phyloP scores from a whole-genome alignment of 2,329 filamentous ascomycete genomes.

The Fusarium zealandicum region DNA sequence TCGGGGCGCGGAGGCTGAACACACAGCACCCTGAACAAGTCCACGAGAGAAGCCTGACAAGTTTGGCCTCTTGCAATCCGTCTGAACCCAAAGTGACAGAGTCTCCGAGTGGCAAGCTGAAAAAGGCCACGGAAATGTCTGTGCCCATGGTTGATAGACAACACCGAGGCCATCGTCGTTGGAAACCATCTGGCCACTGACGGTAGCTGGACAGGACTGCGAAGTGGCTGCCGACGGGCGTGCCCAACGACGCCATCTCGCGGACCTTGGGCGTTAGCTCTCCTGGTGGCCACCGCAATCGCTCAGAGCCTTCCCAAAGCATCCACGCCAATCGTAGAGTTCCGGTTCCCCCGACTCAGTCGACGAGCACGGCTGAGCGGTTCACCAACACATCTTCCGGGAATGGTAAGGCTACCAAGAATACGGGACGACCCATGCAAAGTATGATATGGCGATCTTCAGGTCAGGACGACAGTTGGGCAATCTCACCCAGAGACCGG shows the following conservation, averaged over 20 bases:
- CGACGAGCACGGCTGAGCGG: conserved; percentile 13
- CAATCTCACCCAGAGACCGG: conserved; percentile 26
- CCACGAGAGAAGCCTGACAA: conserved; percentile 1
- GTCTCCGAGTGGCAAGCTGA: too few species aligned
- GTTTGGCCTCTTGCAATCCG: background rate
- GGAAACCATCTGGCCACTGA: conserved; percentile 25
- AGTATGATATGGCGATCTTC: conserved; percentile 13
- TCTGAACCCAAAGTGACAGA: too few species aligned
- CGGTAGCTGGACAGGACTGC: conserved; percentile 1
- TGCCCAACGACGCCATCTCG: conserved; percentile 17
- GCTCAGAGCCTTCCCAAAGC: conserved; percentile 10
- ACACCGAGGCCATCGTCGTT: conserved; percentile 19
- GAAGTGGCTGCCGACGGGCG: background rate
- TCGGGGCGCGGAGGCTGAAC: conserved; percentile 11
- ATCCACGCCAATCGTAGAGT: conserved; percentile 22
- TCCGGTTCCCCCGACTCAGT: conserved; percentile 24
- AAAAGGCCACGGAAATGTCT: background rate
- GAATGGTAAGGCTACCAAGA: conserved; percentile 24
- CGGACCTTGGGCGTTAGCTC: background rate
- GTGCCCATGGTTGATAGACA: background rate
- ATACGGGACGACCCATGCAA: conserved; percentile 20
- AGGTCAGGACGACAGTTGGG: conserved; percentile 15
- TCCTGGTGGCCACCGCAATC: conserved; percentile 12
- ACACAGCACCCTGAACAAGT: conserved; percentile 9
- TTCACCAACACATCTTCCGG: conserved; percentile 18